Conservation (phyloP, 2,329 filamentous ascomycete species). For the Hortaea sp. region DNA sequence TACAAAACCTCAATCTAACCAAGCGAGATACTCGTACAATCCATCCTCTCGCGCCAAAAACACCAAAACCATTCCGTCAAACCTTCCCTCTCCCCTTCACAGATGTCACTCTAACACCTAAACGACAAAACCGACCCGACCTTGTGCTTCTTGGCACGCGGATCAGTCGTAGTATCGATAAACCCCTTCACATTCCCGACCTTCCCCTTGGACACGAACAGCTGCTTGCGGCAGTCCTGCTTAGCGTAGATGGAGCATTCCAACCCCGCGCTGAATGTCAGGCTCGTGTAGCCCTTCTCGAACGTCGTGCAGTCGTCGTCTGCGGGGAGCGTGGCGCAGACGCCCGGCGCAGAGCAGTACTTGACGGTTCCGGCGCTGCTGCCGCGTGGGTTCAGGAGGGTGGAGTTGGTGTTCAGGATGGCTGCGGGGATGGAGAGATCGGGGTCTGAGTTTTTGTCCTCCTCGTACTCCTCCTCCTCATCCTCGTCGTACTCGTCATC, state of each 20-base stretch:
- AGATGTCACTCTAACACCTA: background rate
- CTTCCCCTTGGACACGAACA: background rate
- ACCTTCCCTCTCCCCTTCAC: no score
- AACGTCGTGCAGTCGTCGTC: background rate
- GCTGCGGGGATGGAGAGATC: background rate
- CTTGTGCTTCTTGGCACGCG: background rate
- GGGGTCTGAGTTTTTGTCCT: background rate
- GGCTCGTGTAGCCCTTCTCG: background rate
- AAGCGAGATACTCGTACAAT: no score
- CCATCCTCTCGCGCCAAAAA: no score
- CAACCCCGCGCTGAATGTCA: background rate
- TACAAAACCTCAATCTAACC: no score
- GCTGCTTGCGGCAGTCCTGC: background rate
- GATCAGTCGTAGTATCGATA: background rate
- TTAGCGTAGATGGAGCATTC: background rate
- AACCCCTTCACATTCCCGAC: background rate
- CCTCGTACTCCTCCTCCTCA: background rate
- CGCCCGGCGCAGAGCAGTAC: background rate
- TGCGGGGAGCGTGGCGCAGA: background rate
- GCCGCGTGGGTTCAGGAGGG: background rate
- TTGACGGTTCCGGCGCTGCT: background rate
- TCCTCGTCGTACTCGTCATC: background rate
- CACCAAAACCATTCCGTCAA: no score
- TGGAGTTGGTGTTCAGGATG: background rate
- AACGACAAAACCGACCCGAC: background rate